phyloP scores from a whole-genome alignment of 192 early-diverging fungal genomes.

The Dissophora globulifera region DNA sequence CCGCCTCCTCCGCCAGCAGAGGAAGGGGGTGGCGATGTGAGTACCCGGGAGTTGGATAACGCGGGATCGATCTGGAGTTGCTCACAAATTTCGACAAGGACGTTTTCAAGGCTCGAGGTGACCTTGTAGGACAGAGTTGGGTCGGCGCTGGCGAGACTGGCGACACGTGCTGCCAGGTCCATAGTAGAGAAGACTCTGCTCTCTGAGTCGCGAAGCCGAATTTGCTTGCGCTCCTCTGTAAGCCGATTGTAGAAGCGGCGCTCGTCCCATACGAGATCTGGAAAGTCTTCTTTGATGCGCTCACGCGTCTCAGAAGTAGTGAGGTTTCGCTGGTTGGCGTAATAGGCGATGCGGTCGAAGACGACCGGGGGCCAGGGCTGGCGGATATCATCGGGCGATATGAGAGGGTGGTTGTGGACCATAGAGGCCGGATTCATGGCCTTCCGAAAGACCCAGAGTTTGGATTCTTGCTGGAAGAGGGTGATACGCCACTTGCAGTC shows the following conservation, averaged over 20 bases:
- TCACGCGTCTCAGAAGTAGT: conserved; percentile 59
- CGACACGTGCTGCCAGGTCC: conserved; percentile 58
- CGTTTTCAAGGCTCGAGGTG: conserved; percentile 33
- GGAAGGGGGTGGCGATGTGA: conserved; percentile 42
- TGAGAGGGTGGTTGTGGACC: conserved; percentile 66
- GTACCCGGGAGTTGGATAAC: conserved; percentile 25
- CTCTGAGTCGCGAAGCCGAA: conserved; percentile 55
- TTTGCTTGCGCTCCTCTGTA: conserved; percentile 61
- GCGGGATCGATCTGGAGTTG: conserved; percentile 48
- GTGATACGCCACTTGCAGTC: conserved; percentile 71
- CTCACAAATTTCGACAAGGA: conserved; percentile 42
- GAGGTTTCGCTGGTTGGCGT: conserved; percentile 58
- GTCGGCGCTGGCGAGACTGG: conserved; percentile 44
- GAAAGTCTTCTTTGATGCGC: conserved; percentile 63
- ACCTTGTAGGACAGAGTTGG: conserved; percentile 35
- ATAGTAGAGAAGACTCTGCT: conserved; percentile 56
- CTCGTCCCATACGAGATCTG: conserved; percentile 65
- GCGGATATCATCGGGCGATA: conserved; percentile 62
- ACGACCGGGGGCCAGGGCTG: conserved; percentile 63
- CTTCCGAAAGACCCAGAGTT: conserved; percentile 67
- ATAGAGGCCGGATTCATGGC: conserved; percentile 64
- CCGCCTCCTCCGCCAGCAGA: conserved; percentile 54
- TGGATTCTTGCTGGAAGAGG: conserved; percentile 63
- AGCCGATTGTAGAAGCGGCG: conserved; percentile 68
- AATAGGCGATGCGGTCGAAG: conserved; percentile 60